Evolutionary conservation across 805 yeast species (phyloP), one percentile per base, ranked within the genome.

Genomic region (Wickerhamiella alocasiicola): DNA sequence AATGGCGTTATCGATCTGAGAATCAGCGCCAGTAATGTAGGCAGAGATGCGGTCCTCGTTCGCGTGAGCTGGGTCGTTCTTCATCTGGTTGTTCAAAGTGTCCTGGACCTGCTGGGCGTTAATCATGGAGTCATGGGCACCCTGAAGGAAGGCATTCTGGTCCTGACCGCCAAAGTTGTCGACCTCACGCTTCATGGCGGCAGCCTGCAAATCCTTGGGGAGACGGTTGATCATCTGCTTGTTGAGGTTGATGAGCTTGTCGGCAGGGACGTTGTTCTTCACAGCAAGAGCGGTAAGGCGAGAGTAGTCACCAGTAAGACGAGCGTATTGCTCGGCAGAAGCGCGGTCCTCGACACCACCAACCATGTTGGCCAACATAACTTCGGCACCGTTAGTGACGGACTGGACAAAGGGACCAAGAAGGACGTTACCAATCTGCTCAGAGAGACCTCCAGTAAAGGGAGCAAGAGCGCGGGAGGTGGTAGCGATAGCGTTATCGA

Each of bases 31-130:
- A n/a, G n/a, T n/a, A n/a, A n/a, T n/a, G n/a, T n/a, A n/a, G n/a
- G n/a, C n/a, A n/a, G 9, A 48, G 45, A 13, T n/a, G n/a, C n/a
- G n/a, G n/a, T n/a, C n/a, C n/a, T n/a, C n/a, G n/a, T n/a, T n/a
- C n/a, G n/a, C n/a, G n/a, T 20, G 33, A 49, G 41, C 45, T 44
- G 49, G 31, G 26, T 30, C 44, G n/a, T n/a, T n/a, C n/a, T n/a
- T n/a, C n/a, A n/a, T n/a, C n/a, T n/a, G n/a, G n/a, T n/a, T n/a
- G n/a, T 41, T 33, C 17, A 39, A 28, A 19, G 42, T 32, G 28
- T 39, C 42, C 24, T 39, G 44, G 20, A 45, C 49, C 43, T 49
- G 52, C 18, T 35, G 44, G 24, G 42, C 29, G 46, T 48, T 49
- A 35, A 46, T 39, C 30, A 50, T 28, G 16, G 51, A 16, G 18